Evolutionary conservation across 768 basidiomycete genomes (phyloP), one percentile per base, ranked within the genome.

Genomic region (Boletus coccyginus): DNA sequence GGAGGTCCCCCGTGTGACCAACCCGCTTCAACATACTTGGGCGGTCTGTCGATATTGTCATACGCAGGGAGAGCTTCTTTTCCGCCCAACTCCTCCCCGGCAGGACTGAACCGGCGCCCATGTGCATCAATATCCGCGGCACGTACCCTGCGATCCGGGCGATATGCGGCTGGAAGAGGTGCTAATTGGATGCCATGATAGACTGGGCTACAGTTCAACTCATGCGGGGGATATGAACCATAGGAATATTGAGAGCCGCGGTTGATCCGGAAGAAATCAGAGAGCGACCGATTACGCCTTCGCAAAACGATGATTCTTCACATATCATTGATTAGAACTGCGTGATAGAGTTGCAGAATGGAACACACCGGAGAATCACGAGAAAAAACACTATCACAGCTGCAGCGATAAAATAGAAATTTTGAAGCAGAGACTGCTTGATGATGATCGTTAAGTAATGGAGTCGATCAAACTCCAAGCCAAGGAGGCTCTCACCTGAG

Each of bases 21-120:
- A 31, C 55, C 38, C 7, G 54, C 48, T 21, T 75, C 75, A 0
- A 64, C 38, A 60, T 82, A 82, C 52, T 75, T 78, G 29, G 81
- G 81, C 29, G 80, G 81, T 11, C 78, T 71, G 32, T 79, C 80
- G 13, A 64, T 47, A 14, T 59, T 65, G 43, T 81, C 76, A 45
- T 82, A 82, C 6, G 79, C 78, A 9, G 81, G 81, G 27, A 82
- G 72, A 0, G 62, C 55, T 33, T 82, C 81, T 58, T 81, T 81
- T 56, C 78, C 76, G 0, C 67, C 65, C 53, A 70, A 56, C 12
- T 62, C 63, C 17, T 73, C 74, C 49, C 73, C 73, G 39, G 73
- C 65, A 1, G 58, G 52, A 9, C 62, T 65, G 9, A 66, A 42
- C 21, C 79, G 66, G 46, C 81, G 74, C 16, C 81, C 81, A 10